Evolutionary conservation across 306 rosid genomes (phyloP).

Genomic region (Gastrolobium villosum): DNA sequence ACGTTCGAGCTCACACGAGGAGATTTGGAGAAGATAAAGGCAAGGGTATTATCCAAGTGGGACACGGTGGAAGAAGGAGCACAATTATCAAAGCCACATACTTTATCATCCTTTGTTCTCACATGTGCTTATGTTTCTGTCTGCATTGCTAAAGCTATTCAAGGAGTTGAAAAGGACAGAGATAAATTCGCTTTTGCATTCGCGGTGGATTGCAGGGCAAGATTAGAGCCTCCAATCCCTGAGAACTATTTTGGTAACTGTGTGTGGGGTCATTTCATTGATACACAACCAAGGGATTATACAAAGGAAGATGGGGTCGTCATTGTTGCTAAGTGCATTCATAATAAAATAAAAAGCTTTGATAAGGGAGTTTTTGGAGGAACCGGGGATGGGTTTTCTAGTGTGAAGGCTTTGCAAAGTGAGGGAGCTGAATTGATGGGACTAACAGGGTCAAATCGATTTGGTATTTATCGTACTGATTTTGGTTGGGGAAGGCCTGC

Average conservation of each 20-base stretch:
- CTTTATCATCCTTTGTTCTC: constrained; percentile 49
- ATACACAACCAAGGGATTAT: background rate
- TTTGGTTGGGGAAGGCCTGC: constrained; percentile 64
- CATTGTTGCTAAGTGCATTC: constrained; percentile 17
- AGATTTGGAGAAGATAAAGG: constrained; percentile 50
- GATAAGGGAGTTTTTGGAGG: background rate
- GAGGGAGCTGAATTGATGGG: background rate
- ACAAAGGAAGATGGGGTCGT: constrained; percentile 34
- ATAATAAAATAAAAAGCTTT: background rate
- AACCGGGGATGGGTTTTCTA: background rate
- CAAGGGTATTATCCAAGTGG: constrained; percentile 43
- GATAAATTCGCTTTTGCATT: background rate
- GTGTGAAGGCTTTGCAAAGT: accelerated
- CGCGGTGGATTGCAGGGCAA: constrained; percentile 20
- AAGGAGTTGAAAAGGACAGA: background rate
- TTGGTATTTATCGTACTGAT: constrained; percentile 55
- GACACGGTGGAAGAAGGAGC: background rate
- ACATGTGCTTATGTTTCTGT: constrained; percentile 41
- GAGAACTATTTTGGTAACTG: constrained; percentile 41
- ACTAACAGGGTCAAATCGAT: constrained; percentile 58
- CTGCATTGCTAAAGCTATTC: constrained; percentile 50
- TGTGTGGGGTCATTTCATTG: background rate
- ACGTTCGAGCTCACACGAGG: constrained; percentile 48
- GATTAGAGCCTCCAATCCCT: constrained; percentile 43
- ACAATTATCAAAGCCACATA: constrained; percentile 11